Evolutionary conservation across 352 stramenopile genomes (phyloP).

Genomic region (Globisporangium nagaii): DNA sequence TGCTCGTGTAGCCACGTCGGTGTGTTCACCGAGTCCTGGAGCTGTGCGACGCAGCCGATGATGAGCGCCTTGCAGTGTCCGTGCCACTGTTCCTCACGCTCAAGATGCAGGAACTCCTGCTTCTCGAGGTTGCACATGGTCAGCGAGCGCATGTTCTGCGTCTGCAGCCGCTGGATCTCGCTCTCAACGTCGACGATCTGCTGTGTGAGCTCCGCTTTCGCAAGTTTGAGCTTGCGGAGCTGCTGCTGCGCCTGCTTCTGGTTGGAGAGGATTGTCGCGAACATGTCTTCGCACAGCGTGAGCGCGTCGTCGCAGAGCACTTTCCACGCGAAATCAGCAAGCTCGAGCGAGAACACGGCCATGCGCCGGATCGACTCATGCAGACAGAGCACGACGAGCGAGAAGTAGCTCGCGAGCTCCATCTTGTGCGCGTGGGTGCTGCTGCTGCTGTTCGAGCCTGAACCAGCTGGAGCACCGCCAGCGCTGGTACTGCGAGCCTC

Average conservation of each 20-base stretch:
- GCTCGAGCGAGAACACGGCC: slow-evolving; percentile 28
- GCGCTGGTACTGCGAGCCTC: neutral
- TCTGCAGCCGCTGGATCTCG: slow-evolving; percentile 32
- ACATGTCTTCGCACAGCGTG: slow-evolving; percentile 14
- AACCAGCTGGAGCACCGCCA: neutral
- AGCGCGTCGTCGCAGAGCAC: slow-evolving; percentile 23
- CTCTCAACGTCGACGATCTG: slow-evolving; percentile 19
- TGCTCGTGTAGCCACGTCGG: slow-evolving; percentile 27
- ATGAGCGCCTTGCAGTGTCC: slow-evolving; percentile 41
- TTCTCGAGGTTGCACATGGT: slow-evolving; percentile 24
- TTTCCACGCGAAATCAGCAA: slow-evolving; percentile 24
- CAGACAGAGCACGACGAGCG: slow-evolving; percentile 27
- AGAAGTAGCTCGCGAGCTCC: slow-evolving; percentile 18
- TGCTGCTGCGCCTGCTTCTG: slow-evolving; percentile 12
- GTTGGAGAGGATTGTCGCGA: slow-evolving; percentile 1
- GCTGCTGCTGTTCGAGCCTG: neutral
- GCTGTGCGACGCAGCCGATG: slow-evolving; percentile 18
- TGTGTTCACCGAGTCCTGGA: slow-evolving; percentile 13
- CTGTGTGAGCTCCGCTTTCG: slow-evolving; percentile 15
- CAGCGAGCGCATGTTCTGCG: slow-evolving; percentile 32
- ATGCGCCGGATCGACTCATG: slow-evolving; percentile 28
- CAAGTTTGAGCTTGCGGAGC: slow-evolving; percentile 17
- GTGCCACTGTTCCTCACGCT: slow-evolving; percentile 38
- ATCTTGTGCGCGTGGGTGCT: slow-evolving; percentile 7
- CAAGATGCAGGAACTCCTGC: slow-evolving; percentile 23